phyloP scores from a whole-genome alignment of 1,139 yeast species.

The Sugiyamaella castrensis region DNA sequence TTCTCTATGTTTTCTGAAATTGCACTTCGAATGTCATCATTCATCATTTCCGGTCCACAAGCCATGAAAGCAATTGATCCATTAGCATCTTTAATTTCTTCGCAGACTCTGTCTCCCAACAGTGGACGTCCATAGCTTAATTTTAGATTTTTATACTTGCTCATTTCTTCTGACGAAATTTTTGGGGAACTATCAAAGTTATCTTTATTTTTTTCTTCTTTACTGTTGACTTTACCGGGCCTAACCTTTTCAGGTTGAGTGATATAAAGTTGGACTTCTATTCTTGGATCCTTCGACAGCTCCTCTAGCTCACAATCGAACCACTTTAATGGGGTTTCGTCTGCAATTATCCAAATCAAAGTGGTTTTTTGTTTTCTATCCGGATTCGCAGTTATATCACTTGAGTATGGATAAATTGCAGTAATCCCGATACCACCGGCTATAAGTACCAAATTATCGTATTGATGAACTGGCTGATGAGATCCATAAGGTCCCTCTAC shows the following conservation, averaged over 20 bases:
- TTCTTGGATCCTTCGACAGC: slow-evolving; percentile 15
- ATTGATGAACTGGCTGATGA: slow-evolving; percentile 48
- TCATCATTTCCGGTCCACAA: slow-evolving; percentile 29
- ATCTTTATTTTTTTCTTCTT: background rate
- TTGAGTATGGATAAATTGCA: slow-evolving; percentile 37
- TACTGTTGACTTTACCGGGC: background rate
- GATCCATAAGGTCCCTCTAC: slow-evolving; percentile 62
- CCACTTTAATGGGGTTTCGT: slow-evolving; percentile 21
- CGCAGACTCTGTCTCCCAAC: slow-evolving; percentile 32
- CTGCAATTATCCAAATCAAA: slow-evolving; percentile 24
- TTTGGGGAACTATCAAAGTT: background rate
- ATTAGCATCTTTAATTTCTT: slow-evolving; percentile 12
- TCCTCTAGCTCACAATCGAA: slow-evolving; percentile 21
- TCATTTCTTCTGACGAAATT: background rate
- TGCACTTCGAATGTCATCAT: slow-evolving; percentile 44
- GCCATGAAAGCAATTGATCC: slow-evolving; percentile 22
- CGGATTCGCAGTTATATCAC: slow-evolving; percentile 26
- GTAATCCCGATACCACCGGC: slow-evolving; percentile 74
- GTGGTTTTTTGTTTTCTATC: slow-evolving; percentile 14
- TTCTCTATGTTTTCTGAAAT: slow-evolving; percentile 21
- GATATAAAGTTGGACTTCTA: slow-evolving; percentile 14
- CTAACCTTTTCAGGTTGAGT: background rate
- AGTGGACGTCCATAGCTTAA: slow-evolving; percentile 38
- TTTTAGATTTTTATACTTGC: background rate
- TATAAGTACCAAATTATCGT: slow-evolving; percentile 49